Evolutionary conservation across 768 basidiomycete species (phyloP), one percentile per base, ranked within the genome.

Genomic region (Termitomyces sp.): DNA sequence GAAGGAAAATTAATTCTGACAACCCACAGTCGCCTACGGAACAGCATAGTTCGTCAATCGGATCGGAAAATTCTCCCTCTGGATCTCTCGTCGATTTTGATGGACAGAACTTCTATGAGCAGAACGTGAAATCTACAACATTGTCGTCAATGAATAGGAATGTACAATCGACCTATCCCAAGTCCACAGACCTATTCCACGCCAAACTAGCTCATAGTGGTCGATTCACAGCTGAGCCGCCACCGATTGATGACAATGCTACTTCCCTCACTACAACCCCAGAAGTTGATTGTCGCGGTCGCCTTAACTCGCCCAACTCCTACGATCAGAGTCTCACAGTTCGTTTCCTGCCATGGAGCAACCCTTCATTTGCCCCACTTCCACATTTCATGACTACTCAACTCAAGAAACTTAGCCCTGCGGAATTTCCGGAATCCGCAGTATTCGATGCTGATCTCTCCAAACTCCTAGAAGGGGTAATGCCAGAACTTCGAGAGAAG

Each of bases 361-460:
- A 86, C 61, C 75, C 79, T 3, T 69, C 77, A 10, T 88, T 87
- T 64, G 75, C 80, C 26, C 79, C 85, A 2, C 80, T 89, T 50
- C 87, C 86, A 3, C 74, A 81, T 48, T 67, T 71, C 60, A 74
- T 90, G 57, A 64, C 80, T 61, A 71, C 86, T 67, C 69, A 81
- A 63, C 77, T 94, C 64, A 70, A 68, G 48, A 74, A 72, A 26
- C 73, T 84, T 44, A 79, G 78, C 63, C 75, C 79, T 22, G 74
- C 77, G 41, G 85, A 87, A 63, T 83, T 88, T 79, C 87, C 87
- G 4, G 73, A 71, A 46, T 76, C 84, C 37, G 71, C 72, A 26
- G 72, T 72, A 18, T 88, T 83, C 59, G 81, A 87, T 43, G 78
- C 77, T 42, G 66, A 70, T 4, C 70, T 88, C 41, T 61, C 68